Conservation (phyloP, 345 rosid genomes). For the Eucalyptus fibrosa region DNA sequence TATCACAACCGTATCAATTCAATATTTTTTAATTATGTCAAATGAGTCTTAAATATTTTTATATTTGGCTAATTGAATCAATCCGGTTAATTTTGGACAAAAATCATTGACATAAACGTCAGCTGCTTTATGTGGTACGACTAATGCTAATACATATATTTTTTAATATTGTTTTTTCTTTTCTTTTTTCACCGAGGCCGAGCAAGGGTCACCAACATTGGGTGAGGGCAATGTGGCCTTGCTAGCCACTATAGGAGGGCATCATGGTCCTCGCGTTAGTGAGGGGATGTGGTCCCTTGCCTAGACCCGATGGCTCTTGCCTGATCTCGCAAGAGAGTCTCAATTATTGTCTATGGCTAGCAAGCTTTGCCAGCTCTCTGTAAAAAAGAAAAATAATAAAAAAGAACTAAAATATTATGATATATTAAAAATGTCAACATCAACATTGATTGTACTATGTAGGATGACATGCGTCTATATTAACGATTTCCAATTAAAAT, state of each 20-base stretch:
- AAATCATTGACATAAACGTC: fast-evolving
- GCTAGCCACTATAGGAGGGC: no score
- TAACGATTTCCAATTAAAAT: fast-evolving
- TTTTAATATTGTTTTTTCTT: no score
- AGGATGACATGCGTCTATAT: fast-evolving
- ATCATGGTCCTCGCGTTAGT: fast-evolving
- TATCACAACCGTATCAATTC: background rate
- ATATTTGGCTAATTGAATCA: no score
- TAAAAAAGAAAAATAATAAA: fast-evolving
- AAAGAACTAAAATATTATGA: no score
- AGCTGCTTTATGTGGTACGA: fast-evolving
- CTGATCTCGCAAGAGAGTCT: background rate
- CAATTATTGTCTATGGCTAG: fast-evolving
- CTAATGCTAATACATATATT: fast-evolving
- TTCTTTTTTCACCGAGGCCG: background rate
- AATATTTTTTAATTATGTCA: fast-evolving
- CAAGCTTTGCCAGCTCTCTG: fast-evolving
- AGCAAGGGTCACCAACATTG: background rate
- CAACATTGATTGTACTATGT: fast-evolving
- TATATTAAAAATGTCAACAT: background rate
- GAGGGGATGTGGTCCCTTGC: background rate
- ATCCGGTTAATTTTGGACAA: fast-evolving
- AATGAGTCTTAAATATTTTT: fast-evolving
- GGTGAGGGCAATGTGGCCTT: background rate
- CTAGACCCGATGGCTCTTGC: background rate